phyloP scores from a whole-genome alignment of 768 basidiomycete genomes.

The Pleurotus djamor region DNA sequence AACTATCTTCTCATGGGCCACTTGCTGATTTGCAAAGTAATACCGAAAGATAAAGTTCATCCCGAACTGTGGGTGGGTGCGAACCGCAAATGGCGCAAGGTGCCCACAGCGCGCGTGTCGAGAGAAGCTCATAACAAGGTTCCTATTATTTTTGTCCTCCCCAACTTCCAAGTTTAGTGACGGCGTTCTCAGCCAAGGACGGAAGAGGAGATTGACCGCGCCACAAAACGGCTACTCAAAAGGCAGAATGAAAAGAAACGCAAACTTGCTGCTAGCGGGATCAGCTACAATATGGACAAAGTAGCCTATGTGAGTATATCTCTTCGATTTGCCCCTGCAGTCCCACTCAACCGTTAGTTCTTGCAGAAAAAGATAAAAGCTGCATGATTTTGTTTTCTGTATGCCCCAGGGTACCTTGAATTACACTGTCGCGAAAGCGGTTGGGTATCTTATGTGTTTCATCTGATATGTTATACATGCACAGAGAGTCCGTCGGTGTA shows the following conservation, averaged over 20 bases:
- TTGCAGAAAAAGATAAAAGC: neutral
- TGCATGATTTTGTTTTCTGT: neutral
- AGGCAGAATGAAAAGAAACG: slow-evolving; percentile 77
- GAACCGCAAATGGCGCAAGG: slow-evolving; percentile 82
- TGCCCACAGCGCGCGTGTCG: slow-evolving; percentile 73
- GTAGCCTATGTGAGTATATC: slow-evolving; percentile 75
- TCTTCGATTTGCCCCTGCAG: neutral
- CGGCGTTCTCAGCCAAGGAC: slow-evolving; percentile 59
- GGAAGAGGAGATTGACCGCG: slow-evolving; percentile 60
- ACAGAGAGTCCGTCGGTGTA: too few relatives aligned
- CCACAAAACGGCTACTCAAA: slow-evolving; percentile 67
- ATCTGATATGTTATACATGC: too few relatives aligned
- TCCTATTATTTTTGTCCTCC: neutral
- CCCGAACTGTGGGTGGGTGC: slow-evolving; percentile 97
- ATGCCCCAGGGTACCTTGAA: neutral
- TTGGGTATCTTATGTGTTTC: too few relatives aligned
- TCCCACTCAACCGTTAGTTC: too few relatives aligned
- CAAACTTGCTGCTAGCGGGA: slow-evolving; percentile 78
- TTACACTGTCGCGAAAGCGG: neutral
- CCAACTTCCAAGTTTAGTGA: neutral
- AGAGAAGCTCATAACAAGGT: slow-evolving; percentile 86
- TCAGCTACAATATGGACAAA: slow-evolving; percentile 83
- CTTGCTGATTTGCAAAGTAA: slow-evolving; percentile 85
- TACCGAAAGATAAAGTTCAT: slow-evolving; percentile 89
- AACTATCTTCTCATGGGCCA: slow-evolving; percentile 97